phyloP scores from a whole-genome alignment of 805 yeast genomes.

The Metschnikowia baotianmanensis region DNA sequence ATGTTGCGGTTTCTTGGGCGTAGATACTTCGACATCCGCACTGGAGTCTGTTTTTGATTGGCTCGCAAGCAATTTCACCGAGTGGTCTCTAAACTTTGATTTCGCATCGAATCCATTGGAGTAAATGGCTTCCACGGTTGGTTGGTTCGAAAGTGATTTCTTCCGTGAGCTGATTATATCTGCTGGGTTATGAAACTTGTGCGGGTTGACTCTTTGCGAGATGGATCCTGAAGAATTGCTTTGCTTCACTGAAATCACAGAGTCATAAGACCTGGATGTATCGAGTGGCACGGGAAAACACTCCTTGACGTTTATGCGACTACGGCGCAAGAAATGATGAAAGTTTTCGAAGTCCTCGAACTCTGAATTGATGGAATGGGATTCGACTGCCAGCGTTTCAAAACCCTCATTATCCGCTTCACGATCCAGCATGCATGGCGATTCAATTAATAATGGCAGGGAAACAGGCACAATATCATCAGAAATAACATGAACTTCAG shows the following conservation, averaged over 20 bases:
- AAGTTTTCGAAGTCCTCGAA: conserved; percentile 24
- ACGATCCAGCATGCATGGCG: neutral
- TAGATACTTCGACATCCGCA: neutral
- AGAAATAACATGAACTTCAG: neutral
- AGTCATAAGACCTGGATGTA: conserved; percentile 28
- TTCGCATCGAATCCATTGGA: conserved; percentile 16
- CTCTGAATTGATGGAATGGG: conserved; percentile 5
- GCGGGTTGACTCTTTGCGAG: neutral
- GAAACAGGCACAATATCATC: conserved; percentile 1
- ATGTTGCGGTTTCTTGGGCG: conserved; percentile 16
- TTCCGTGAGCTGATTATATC: conserved; percentile 21
- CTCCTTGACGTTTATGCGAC: conserved; percentile 30
- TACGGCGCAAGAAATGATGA: conserved; percentile 29
- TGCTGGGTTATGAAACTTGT: conserved; percentile 39
- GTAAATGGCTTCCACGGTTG: conserved; percentile 35
- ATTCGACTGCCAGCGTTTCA: conserved; percentile 6
- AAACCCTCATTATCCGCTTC: conserved; percentile 2
- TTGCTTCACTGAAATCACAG: conserved; percentile 16
- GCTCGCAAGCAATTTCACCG: conserved; percentile 15
- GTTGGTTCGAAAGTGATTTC: conserved; percentile 13
- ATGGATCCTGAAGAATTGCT: neutral
- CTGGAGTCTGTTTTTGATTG: conserved; percentile 1
- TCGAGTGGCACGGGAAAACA: conserved; percentile 29
- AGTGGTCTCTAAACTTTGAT: conserved; percentile 17
- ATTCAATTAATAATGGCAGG: conserved; percentile 12